A percentile compares a stretch with the other conserved stretches of the same genome.
Evolutionary conservation across 2,329 filamentous ascomycete genomes (phyloP).

Genomic region (Aspergillus vadensis): DNA sequence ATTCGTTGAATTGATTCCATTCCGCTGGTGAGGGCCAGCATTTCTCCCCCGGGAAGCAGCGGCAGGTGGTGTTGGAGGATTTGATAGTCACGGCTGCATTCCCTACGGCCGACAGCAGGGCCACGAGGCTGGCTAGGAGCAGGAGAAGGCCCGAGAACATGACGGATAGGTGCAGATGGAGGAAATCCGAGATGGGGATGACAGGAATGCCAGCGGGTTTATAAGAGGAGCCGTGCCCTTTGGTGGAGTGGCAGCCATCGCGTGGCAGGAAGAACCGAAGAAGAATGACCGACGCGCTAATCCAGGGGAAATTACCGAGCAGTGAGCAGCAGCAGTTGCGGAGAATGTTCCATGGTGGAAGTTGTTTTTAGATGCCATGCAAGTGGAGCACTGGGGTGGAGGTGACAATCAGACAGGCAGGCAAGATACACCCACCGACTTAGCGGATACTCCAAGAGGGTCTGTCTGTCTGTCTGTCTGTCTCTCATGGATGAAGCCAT

Average conservation of each 20-base stretch:
- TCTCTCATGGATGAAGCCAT: no score
- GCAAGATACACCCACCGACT: neutral
- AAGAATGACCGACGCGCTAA: neutral
- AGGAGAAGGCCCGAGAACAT: neutral
- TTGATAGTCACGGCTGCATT: neutral
- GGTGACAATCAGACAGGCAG: neutral
- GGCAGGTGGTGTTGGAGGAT: slow-evolving; percentile 34
- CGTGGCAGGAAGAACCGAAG: neutral
- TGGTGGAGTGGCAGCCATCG: neutral
- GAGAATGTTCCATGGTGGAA: neutral
- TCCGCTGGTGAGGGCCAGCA: slow-evolving; percentile 54
- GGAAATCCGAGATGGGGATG: neutral
- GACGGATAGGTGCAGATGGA: neutral
- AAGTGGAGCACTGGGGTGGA: neutral
- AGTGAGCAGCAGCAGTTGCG: neutral
- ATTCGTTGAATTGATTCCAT: slow-evolving; percentile 57
- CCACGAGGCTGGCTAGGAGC: slow-evolving; percentile 8
- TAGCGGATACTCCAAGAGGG: neutral
- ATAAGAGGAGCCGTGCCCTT: neutral
- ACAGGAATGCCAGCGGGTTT: neutral
- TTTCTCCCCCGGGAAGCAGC: slow-evolving; percentile 55
- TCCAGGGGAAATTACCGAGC: neutral
- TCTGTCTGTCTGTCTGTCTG: no score
- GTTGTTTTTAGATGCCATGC: neutral
- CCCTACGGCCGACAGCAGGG: neutral